These are phyloP conservation scores for Periconia sp. DNA, from an alignment of 2,329 filamentous ascomycete species.

Conservation along the genomic window DNA sequence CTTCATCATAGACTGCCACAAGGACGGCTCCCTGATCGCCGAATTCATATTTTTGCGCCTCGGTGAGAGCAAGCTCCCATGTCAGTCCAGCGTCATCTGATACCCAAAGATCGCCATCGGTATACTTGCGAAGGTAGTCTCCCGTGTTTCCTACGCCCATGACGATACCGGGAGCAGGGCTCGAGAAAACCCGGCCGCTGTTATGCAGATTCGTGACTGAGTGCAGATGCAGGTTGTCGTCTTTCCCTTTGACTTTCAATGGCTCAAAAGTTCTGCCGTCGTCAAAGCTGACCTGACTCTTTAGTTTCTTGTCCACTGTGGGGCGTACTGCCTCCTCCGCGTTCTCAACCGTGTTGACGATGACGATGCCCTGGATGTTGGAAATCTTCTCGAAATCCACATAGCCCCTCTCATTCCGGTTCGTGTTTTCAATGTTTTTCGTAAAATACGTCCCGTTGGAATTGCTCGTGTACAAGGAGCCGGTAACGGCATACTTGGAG, in stretches of 20 bases:
- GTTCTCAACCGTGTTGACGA: constrained; percentile 89
- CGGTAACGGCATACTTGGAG: constrained; percentile 68
- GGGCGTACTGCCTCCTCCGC: constrained; percentile 68
- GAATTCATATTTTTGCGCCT: constrained; percentile 94
- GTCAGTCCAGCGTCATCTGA: constrained; percentile 88
- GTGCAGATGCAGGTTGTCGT: constrained; percentile 78
- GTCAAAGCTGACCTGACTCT: constrained; percentile 88
- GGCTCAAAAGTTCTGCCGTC: constrained; percentile 84
- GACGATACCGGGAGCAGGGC: constrained; percentile 85
- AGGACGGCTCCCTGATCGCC: constrained; percentile 90
- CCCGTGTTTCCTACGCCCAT: constrained; percentile 95
- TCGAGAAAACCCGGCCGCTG: constrained; percentile 85
- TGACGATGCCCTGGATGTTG: constrained; percentile 86
- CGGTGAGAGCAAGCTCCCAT: constrained; percentile 74
- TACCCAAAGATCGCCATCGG: constrained; percentile 77
- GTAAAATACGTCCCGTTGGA: constrained; percentile 97
- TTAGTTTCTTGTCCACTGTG: constrained; percentile 64
- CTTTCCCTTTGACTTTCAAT: constrained; percentile 67
- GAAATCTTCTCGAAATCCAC: constrained; percentile 96
- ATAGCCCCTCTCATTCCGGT: constrained; percentile 71
- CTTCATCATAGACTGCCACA: constrained; percentile 74
- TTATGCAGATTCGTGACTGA: constrained; percentile 86
- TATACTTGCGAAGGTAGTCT: constrained; percentile 68
- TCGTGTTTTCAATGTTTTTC: constrained; percentile 87
- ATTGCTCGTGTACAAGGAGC: constrained; percentile 90